Conservation (phyloP, 495 filamentous ascomycete genomes). For the Cudoniella acicularis region DNA sequence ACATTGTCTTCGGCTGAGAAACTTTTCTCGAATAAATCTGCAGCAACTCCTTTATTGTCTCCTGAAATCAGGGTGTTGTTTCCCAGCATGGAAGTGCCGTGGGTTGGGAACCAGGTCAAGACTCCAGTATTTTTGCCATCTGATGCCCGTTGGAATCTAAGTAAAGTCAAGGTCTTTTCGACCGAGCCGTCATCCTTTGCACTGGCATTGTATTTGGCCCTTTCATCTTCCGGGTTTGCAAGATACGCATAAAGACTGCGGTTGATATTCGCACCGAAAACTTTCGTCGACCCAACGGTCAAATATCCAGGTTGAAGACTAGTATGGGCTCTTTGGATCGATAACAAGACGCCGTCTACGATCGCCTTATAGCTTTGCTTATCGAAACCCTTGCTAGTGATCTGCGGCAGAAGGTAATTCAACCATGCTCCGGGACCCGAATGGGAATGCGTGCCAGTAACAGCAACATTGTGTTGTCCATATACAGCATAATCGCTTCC, state of each 20-base stretch:
- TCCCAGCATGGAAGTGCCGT: conserved; percentile 86
- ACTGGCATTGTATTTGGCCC: conserved; percentile 62
- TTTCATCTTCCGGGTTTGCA: conserved; percentile 78
- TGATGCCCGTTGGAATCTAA: conserved; percentile 71
- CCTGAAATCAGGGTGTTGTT: conserved; percentile 92
- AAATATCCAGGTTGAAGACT: conserved; percentile 68
- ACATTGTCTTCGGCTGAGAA: conserved; percentile 44
- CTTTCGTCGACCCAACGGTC: conserved; percentile 66
- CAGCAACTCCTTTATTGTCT: conserved; percentile 96
- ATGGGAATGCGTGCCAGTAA: conserved; percentile 93
- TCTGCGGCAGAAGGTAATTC: conserved; percentile 93
- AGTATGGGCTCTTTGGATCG: conserved; percentile 79
- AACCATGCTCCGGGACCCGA: conserved; percentile 91
- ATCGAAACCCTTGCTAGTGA: conserved; percentile 87
- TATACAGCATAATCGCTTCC: conserved; percentile 72
- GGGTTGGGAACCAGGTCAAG: conserved; percentile 90
- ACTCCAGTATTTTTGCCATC: conserved; percentile 74
- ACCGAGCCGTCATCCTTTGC: conserved; percentile 61
- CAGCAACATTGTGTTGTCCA: conserved; percentile 77
- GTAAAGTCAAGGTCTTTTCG: conserved; percentile 80
- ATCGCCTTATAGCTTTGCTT: conserved; percentile 86
- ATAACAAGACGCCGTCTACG: conserved; percentile 78
- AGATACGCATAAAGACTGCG: conserved; percentile 89
- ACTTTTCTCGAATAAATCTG: conserved; percentile 77
- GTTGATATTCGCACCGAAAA: conserved; percentile 84